Evolutionary conservation across 148 eudicot species (phyloP).

Genomic region (Rhododendron simsii): DNA sequence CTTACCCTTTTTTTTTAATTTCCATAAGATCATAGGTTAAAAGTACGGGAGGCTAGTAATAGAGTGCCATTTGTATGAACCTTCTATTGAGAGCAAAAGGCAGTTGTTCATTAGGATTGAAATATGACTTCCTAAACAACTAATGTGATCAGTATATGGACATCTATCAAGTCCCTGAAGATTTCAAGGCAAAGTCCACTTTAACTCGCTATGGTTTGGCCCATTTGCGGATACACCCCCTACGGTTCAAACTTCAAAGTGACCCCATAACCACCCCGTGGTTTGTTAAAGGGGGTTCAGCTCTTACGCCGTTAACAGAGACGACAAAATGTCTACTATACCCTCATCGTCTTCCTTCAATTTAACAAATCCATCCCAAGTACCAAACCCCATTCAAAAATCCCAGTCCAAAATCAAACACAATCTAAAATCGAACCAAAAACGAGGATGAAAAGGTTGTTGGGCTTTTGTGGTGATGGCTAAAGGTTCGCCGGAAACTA

Average conservation of each 20-base stretch:
- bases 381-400: background rate
- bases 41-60: background rate
- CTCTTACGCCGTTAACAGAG: background rate
- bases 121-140: background rate
- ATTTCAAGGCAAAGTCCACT: background rate
- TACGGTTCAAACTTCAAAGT: background rate
- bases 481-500: background rate
- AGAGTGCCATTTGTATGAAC: background rate
- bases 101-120: background rate
- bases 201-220: background rate
- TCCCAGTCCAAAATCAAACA: background rate
- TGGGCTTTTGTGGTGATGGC: background rate
- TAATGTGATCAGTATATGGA: background rate
- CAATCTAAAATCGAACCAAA: background rate
- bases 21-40: slow-evolving; percentile 1
- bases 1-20: background rate
- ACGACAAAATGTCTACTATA: background rate
- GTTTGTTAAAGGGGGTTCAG: background rate
- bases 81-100: background rate
- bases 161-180: background rate
- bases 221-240: background rate
- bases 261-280: background rate
- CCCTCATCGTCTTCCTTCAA: background rate
- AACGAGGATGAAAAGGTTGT: background rate
- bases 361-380: background rate